Base-by-base conservation (phyloP, 2,329 filamentous ascomycete species). In the Cladosporium halotolerans region DNA sequence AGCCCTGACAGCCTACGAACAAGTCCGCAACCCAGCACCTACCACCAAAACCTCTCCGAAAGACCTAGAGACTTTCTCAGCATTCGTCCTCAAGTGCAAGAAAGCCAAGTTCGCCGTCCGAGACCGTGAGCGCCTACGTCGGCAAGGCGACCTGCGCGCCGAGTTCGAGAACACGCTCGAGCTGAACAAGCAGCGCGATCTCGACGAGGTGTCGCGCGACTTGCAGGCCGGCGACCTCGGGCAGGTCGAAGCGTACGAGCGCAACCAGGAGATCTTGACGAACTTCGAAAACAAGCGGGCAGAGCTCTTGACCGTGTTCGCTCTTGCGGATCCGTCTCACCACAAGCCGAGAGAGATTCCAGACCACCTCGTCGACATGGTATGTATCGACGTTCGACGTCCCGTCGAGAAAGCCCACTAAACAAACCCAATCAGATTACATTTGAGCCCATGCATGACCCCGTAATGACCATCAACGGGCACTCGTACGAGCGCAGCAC, bases 401-500 rank as follows among this genome's bases (percentile, higher is more conserved):
- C 23, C 5, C 23, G 23, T 28, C 23, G 5, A 7, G 23, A 28
- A 28, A 28, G 23, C 23, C 23, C 5, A 7, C 23, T 28, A 7
- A 56, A 23, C 9, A 3, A 28, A 9, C 10, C 14, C 31, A 28
- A 13, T 6, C 14, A 53, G 51, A 66, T 69, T 18, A 67, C 63
- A 5, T 68, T 67, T 39, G 66, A 66, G 52, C 66, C 65, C 6
- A 68, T 67, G 61, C 63, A 65, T 39, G 59, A 62, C 56, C 61
- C 70, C 76, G 84, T 78, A 0, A 72, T 77, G 2, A 92, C 88
- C 1, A 90, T 87, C 64, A 91, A 86, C 1, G 93, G 93, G 10
- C 88, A 91, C 59, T 93, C 87, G 1, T 99, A 96, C 68, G 93
- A 97, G 68, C 81, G 92, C 40, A 79, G 88, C 0, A 88, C 88